Evolutionary conservation across 2,329 filamentous ascomycete genomes (phyloP).

Genomic region (Aciculosporium take): DNA sequence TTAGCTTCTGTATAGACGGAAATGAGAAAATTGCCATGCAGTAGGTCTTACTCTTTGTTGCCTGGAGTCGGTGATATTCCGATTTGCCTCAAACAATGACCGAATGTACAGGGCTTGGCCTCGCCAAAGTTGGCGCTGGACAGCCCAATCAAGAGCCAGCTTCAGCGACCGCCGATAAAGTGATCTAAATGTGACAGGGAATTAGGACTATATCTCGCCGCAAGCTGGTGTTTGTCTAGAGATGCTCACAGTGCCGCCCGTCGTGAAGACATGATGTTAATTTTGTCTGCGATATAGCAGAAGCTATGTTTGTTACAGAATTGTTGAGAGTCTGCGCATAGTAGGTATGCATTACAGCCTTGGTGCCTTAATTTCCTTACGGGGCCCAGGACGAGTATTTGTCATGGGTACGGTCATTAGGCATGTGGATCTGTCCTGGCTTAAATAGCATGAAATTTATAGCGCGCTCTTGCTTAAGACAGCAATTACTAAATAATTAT

Average conservation of each 20-base stretch:
- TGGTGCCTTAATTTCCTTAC: no score
- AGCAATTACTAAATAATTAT: no score
- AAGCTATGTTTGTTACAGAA: no score
- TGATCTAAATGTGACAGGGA: conserved; percentile 29
- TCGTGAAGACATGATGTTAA: conserved; percentile 21
- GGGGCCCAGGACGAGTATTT: no score
- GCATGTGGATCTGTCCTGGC: no score
- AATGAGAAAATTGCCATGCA: not conserved
- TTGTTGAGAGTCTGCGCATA: no score
- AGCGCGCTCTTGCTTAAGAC: no score
- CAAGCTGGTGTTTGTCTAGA: not conserved
- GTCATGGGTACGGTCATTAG: no score
- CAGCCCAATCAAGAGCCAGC: conserved; percentile 87
- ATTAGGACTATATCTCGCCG: not conserved
- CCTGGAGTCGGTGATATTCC: conserved; percentile 66
- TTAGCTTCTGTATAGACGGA: not conserved
- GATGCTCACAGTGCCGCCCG: conserved; percentile 35
- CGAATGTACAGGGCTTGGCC: conserved; percentile 94
- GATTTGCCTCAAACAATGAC: conserved; percentile 88
- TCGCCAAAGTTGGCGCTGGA: conserved; percentile 85
- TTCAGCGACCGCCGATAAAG: conserved; percentile 90
- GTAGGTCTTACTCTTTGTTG: conserved; percentile 57
- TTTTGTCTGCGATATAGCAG: no score
- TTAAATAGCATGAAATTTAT: no score
- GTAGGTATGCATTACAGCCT: no score